Base-by-base conservation (phyloP, 2,329 filamentous ascomycete genomes). In the Emmonsiellopsis sp. region DNA sequence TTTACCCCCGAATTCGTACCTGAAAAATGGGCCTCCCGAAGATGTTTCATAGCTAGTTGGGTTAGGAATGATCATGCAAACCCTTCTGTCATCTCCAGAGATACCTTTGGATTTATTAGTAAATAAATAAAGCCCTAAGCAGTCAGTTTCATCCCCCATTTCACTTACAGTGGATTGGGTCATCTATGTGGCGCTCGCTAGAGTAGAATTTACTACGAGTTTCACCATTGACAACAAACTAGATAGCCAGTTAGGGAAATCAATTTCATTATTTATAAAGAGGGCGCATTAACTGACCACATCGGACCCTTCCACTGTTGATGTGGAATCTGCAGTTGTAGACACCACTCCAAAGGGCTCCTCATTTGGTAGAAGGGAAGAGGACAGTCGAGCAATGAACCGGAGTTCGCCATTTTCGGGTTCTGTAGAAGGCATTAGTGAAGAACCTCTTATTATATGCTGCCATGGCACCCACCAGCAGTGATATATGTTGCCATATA, bases 151-250 rank as follows among this genome's bases (percentile, higher is more conserved):
- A 27, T 27, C 21, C 21, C 21, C 21, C n/a, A 11, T 8, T 14
- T 1, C 43, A 44, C 60, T 52, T 53, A 65, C 83, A 86, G 63
- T 84, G 82, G 31, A 78, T 75, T 44, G 79, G 71, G 60, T 85
- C 82, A 63, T 87, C 84, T 62, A 87, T 86, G 67, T 85, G 86
- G n/a, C 83, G 76, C 57, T 84, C 74, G 55, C 79, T 82, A 2
- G 81, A 84, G 70, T 84, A 87, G 72, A 86, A 87, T 66, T 87
- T 87, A 67, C 79, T 82, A 40, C 83, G 77, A 0, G 83, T 86
- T 64, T 86, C 71, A 21, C 81, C 79, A 57, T 73, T 68, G 44
- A 86, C 80, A 7, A 82, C 55, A 61, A 78, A 86, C 56, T 65
- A 43, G 17, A n/a, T 6, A 9, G 0, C 6, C 33, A 39, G n/a